phyloP scores from a whole-genome alignment of 139 green algal species.

The Astrephomene gubernaculifera region DNA sequence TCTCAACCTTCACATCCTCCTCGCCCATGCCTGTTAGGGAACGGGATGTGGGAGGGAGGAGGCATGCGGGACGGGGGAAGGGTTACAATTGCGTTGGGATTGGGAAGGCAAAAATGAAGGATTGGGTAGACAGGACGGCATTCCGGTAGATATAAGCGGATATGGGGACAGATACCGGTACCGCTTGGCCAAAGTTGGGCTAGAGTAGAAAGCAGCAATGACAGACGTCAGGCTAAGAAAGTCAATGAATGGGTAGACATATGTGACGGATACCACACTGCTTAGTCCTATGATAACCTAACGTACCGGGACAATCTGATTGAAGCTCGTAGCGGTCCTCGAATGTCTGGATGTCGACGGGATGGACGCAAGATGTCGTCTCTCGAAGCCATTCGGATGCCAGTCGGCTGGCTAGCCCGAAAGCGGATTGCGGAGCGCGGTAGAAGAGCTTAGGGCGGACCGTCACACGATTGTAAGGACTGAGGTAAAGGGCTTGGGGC shows the following conservation, averaged over 20 bases:
- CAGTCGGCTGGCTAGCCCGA: background rate
- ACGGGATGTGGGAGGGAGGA: background rate
- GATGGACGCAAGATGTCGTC: background rate
- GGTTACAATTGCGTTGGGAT: background rate
- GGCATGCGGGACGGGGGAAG: background rate
- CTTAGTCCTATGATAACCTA: background rate
- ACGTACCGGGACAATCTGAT: slow-evolving; percentile 23
- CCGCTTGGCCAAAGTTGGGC: background rate
- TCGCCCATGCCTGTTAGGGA: slow-evolving; percentile 20
- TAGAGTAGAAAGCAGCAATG: background rate
- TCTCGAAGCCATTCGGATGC: background rate
- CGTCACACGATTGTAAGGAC: background rate
- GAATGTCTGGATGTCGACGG: background rate
- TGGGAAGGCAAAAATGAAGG: background rate
- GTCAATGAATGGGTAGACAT: no score
- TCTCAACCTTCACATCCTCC: background rate
- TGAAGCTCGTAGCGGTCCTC: slow-evolving; percentile 25
- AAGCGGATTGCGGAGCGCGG: background rate
- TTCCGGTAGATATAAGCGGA: background rate
- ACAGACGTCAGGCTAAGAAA: background rate
- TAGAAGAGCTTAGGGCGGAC: background rate
- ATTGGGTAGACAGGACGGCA: background rate
- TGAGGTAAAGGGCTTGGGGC: background rate
- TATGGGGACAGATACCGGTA: background rate
- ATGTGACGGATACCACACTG: background rate